A percentile compares a stretch with the other conserved stretches of the same genome.
These are phyloP conservation scores for Salix purpurea DNA, from an alignment of 345 rosid genomes.

Conservation along the genomic window DNA sequence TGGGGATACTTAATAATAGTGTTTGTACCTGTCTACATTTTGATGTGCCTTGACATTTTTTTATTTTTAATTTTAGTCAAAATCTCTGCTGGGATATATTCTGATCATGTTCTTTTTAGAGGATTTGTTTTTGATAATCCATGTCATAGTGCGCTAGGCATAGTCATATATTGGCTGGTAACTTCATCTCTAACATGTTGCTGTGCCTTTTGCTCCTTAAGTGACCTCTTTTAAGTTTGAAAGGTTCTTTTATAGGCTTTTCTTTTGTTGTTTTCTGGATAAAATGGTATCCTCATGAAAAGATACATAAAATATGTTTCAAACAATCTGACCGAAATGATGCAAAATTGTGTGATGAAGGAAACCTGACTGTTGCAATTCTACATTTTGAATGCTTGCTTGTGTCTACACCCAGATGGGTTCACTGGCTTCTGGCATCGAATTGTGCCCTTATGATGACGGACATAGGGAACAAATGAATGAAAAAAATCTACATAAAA, in stretches of 20 bases:
- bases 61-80: neutral
- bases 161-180: too few relatives aligned
- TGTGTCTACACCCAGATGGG: neutral
- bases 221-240: neutral
- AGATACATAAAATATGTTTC: neutral
- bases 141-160: neutral
- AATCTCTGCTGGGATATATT: neutral
- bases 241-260: neutral
- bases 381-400: neutral
- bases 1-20: neutral
- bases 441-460: neutral
- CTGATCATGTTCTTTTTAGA: neutral
- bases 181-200: too few relatives aligned
- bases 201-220: too few relatives aligned
- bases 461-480: neutral
- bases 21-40: neutral
- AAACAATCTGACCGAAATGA: too few relatives aligned
- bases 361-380: neutral
- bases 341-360: neutral
- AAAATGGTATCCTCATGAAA: neutral
- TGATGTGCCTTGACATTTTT: neutral
- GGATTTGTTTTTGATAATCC: neutral
- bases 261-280: neutral
- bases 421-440: neutral
- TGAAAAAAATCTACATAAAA: neutral